Evolutionary conservation across 164 flowering plant genomes (phyloP), one percentile per base, ranked within the genome.

Genomic region (Hamamelis virginiana): DNA sequence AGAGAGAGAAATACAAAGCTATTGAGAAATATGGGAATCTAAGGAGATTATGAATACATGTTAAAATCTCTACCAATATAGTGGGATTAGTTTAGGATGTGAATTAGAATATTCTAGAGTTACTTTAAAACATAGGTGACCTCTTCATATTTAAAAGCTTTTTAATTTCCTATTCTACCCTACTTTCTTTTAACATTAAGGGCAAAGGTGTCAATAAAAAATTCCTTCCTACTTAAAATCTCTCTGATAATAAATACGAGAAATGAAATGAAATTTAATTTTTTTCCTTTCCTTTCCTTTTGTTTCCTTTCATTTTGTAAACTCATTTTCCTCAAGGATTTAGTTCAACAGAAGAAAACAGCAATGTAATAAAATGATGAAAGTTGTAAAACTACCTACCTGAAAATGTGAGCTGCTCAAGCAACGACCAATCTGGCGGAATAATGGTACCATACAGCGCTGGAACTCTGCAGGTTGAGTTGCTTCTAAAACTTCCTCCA

Each of bases 391-490:
- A 27, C 53, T 43, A 64, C 74, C 46, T n/a, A 86, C 89, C 85
- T 86, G 89, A 77, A 86, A 86, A 66, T 86, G 89, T 43, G 87
- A 82, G 67, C 89, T 86, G 70, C 80, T 80, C 71, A 86, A 67
- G 80, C 87, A 86, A 3, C 80, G 85, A 46, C 71, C 73, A 59
- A 86, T 79, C 57, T 81, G 86, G 45, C 80, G 81, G 52, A 86
- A 86, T 74, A 86, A 77, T 1, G 87, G 90, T 10, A 84, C 83
- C 88, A 84, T 86, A 58, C 90, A 84, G 43, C 90, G 87, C 65
- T 83, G 89, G 66, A 83, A 85, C 62, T 85, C 89, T 9, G 84
- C 77, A 45, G 80, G 76, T 64, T 85, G 87, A 52, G 86, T 85
- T 59, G 89, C 81, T 78, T 85, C 89, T 41, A 85, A 66, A 21